Evolutionary conservation across 2,329 filamentous ascomycete genomes (phyloP).

Genomic region (Aspergillus fumigatiaffinis): DNA sequence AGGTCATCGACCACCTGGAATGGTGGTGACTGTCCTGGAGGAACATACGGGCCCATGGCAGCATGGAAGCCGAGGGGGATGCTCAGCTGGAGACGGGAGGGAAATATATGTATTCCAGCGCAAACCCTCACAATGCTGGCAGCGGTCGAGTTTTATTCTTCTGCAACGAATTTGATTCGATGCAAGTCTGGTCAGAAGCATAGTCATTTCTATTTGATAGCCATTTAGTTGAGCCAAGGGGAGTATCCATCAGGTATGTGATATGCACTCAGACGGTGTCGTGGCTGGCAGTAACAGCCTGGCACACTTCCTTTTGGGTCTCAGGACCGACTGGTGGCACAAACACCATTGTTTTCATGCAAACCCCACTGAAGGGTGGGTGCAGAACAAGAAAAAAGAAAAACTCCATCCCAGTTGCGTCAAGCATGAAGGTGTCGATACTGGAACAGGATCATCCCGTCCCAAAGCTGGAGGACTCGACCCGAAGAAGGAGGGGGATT

Average conservation of each 20-base stretch:
- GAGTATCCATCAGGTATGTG: not conserved
- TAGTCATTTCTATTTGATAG: not conserved
- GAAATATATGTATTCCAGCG: not conserved
- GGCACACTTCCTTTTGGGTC: not conserved
- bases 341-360: not conserved
- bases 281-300: not conserved
- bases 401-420: not conserved
- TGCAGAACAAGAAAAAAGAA: not conserved
- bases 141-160: not conserved
- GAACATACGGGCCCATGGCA: conserved; percentile 28
- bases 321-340: not conserved
- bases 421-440: not conserved
- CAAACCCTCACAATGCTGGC: not conserved
- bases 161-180: not conserved
- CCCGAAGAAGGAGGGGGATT: not conserved
- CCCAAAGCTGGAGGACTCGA: not conserved
- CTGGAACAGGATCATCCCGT: not conserved
- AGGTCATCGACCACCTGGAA: conserved; percentile 37
- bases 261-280: not conserved
- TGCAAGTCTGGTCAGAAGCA: not conserved
- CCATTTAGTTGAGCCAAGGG: not conserved
- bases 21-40: conserved; percentile 33
- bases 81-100: not conserved
- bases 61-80: not conserved
- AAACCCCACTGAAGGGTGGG: not conserved